These are phyloP conservation scores for Aspergillus ustus DNA, from an alignment of 2,329 filamentous ascomycete species.

Conservation along the genomic window DNA sequence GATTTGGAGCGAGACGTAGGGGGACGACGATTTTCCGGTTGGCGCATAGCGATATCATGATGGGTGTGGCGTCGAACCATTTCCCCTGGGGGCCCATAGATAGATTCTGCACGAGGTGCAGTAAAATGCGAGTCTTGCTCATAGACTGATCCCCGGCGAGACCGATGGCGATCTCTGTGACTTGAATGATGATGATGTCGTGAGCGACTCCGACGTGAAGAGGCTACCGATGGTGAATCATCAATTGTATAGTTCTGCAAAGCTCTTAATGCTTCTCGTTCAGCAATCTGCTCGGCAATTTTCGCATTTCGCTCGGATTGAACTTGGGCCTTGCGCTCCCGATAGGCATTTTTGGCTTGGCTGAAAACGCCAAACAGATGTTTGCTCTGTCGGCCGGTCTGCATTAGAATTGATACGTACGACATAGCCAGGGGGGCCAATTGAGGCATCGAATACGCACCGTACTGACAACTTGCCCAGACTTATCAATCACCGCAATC, in stretches of 20 bases:
- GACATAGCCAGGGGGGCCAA: conserved; percentile 1
- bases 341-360: conserved; percentile 85
- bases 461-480: conserved; percentile 87
- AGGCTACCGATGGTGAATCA: conserved; percentile 50
- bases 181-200: conserved; percentile 38
- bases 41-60: conserved; percentile 36
- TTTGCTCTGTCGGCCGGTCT: conserved; percentile 67
- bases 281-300: conserved; percentile 59
- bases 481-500: conserved; percentile 87
- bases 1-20: conserved; percentile 36
- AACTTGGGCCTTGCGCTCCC: conserved; percentile 83
- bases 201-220: conserved; percentile 47
- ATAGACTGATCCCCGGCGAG: conserved; percentile 27
- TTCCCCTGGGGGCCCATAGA: conserved; percentile 27
- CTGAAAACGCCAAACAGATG: conserved; percentile 89
- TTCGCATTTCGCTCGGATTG: conserved; percentile 69
- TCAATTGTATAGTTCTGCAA: conserved; percentile 57
- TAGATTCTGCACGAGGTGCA: conserved; percentile 26
- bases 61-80: conserved; percentile 46
- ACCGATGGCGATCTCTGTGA: conserved; percentile 30
- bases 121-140: conserved; percentile 38
- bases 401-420: conserved; percentile 17
- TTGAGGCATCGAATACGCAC: conserved; percentile 56
- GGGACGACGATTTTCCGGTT: conserved; percentile 31
- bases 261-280: conserved; percentile 64